Percentiles rank a stretch among this genome's conserved stretches.
These are phyloP conservation scores for Tricholoma matsutake DNA, from an alignment of 768 basidiomycete genomes.

Conservation along the genomic window DNA sequence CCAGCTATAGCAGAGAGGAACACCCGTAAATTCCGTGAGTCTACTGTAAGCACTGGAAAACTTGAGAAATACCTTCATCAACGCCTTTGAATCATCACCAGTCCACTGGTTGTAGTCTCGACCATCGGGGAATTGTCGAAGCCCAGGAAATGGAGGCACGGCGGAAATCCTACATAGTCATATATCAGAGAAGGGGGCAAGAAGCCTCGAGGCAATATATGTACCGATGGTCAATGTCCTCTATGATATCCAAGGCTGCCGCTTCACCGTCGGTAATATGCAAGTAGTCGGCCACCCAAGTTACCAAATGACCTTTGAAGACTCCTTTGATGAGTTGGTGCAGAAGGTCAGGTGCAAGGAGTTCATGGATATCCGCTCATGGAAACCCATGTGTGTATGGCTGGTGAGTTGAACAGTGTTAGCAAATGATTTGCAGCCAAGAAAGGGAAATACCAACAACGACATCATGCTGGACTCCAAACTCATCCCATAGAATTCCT, in stretches of 20 bases:
- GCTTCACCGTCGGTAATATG: background rate
- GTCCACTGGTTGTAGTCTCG: no score
- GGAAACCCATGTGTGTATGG: constrained; percentile 19
- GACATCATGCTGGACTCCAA: background rate
- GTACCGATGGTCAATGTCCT: constrained; percentile 37
- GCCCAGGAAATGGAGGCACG: no score
- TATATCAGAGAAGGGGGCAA: background rate
- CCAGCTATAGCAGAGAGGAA: constrained; percentile 11
- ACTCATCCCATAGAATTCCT: no score
- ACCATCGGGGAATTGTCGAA: constrained; percentile 17
- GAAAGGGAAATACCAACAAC: background rate
- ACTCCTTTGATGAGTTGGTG: no score
- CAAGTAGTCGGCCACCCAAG: no score
- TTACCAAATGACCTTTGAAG: no score
- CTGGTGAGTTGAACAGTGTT: constrained; percentile 12
- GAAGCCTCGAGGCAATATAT: constrained; percentile 5
- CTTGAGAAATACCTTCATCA: no score
- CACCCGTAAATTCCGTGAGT: no score
- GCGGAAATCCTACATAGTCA: constrained; percentile 16
- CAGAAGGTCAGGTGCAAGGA: constrained; percentile 20
- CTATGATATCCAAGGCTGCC: no score
- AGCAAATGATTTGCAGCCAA: background rate
- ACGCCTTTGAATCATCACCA: no score
- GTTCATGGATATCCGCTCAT: constrained; percentile 22
- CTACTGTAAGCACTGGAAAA: background rate